Base-by-base conservation (phyloP, 2,329 filamentous ascomycete genomes). In the Tolypocladium cylindrosporum region DNA sequence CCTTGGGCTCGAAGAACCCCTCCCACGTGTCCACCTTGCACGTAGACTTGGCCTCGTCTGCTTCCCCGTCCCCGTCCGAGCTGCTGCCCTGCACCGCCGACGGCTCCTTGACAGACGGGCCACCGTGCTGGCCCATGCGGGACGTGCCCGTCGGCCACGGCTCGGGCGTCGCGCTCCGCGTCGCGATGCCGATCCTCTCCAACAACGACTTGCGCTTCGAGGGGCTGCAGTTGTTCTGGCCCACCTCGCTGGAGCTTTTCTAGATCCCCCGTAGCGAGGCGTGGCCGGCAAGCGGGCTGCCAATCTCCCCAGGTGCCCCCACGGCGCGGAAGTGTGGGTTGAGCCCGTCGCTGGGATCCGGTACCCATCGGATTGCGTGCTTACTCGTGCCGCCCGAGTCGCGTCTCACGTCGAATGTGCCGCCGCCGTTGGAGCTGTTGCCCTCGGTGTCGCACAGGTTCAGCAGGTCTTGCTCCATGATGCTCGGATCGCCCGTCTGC, bases 401-500 rank as follows among this genome's bases (percentile, higher is more conserved):
- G 43, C 80, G 78, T 60, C 80, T 82, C 61, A 89, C 79, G 40
- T 89, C 85, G 67, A 99, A 95, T 34, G 82, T 87, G n/a, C 94
- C 94, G 51, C 93, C 93, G 52, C 94, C 94, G 66, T 97, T 97
- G 59, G 87, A 84, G 2, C 77, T 70, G 66, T 88, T 95, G 58
- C 94, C 94, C 69, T 96, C 90, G 0, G 93, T 96, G 66, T 97
- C 93, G 70, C 90, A 94, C 59, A 95, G 87, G 58, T 89, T 85
- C 43, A 93, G 79, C 65, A 97, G 79, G 66, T 97, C 92, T 34
- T 79, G 67, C 77, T 84, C 71, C 62, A 78, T 66, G 39, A 72
- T 66, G 55, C 54, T 66, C 14, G 63, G 54, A 11, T 74, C 71
- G n/a, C 69, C 70, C 8, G 68, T 67, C 59, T 87, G 82, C 57